A percentile compares a stretch with the other conserved stretches of the same genome.
These are phyloP conservation scores for Ambrosia artemisiifolia DNA, from an alignment of 129 eudicot genomes.

Conservation along the genomic window DNA sequence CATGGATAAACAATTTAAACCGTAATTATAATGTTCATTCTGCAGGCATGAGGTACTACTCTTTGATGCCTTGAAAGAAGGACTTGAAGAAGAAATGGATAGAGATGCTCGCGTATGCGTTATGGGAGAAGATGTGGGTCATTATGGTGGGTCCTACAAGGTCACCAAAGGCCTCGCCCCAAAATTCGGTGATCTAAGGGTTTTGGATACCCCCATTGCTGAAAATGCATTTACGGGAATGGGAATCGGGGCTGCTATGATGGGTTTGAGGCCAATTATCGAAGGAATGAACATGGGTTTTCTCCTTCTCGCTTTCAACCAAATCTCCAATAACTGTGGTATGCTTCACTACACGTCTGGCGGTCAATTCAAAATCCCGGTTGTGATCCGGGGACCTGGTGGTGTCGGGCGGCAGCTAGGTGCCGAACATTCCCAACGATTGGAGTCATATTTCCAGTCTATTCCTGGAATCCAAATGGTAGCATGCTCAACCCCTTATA, in stretches of 20 bases:
- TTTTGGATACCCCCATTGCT: conserved; percentile 94
- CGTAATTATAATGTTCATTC: not conserved
- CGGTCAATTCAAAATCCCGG: conserved; percentile 88
- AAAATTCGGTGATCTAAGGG: conserved; percentile 80
- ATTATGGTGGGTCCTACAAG: conserved; percentile 90
- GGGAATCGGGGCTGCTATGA: conserved; percentile 98
- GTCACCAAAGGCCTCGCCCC: conserved; percentile 79
- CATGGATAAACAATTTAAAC: not conserved
- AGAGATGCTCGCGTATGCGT: conserved; percentile 73
- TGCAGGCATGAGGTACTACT: conserved; percentile 79
- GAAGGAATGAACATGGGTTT: conserved; percentile 99
- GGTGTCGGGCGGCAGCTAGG: conserved; percentile 99
- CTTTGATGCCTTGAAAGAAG: conserved; percentile 88
- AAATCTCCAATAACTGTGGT: conserved; percentile 95
- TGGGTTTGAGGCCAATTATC: conserved; percentile 75
- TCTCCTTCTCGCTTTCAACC: conserved; percentile 90
- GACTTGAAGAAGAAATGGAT: conserved; percentile 94
- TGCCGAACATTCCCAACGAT: conserved; percentile 93
- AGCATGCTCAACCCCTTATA: conserved; percentile 95
- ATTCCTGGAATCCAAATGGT: conserved; percentile 98
- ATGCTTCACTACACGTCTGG: conserved; percentile 99
- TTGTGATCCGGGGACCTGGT: conserved; percentile 96
- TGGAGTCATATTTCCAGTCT: conserved; percentile 94
- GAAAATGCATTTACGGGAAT: conserved; percentile 94
- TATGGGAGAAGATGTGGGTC: conserved; percentile 94